Evolutionary conservation across 108 stramenopile species (phyloP).

Genomic region (Cyclostephanos tholiformis): DNA sequence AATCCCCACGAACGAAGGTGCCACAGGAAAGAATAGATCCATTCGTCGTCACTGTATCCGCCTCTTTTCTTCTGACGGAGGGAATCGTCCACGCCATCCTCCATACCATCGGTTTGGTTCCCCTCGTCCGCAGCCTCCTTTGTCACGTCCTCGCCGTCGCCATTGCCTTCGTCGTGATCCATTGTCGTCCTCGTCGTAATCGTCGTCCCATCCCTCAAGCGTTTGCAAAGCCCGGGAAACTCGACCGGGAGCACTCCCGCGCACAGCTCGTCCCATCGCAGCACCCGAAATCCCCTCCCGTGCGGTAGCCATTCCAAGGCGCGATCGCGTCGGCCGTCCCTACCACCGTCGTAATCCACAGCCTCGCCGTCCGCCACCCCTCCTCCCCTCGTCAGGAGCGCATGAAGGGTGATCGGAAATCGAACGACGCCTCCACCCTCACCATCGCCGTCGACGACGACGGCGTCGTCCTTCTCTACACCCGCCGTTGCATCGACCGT

Average conservation of each 20-base stretch:
- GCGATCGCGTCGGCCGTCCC: no score
- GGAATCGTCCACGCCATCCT: not conserved
- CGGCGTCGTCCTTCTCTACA: not conserved
- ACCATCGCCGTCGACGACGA: no score
- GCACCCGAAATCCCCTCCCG: constrained; percentile 25
- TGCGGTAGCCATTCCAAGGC: constrained; percentile 46
- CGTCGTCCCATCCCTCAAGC: not conserved
- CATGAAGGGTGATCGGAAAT: no score
- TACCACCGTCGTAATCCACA: no score
- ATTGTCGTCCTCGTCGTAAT: not conserved
- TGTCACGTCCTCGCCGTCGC: no score
- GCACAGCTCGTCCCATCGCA: constrained; percentile 29
- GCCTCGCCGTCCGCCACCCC: no score
- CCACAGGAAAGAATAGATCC: constrained; percentile 65
- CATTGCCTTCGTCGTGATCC: no score
- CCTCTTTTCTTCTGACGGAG: not conserved
- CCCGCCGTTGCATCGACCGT: not conserved
- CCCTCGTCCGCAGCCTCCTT: no score
- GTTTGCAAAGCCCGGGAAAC: constrained; percentile 2
- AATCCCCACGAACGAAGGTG: constrained; percentile 68
- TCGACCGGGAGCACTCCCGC: constrained; percentile 18
- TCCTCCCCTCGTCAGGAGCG: no score
- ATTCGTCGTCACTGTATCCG: constrained; percentile 36
- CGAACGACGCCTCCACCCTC: no score
- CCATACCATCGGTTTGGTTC: no score